phyloP scores from a whole-genome alignment of 1,139 yeast genomes.

The Magnusiomyces tetraspermus region DNA sequence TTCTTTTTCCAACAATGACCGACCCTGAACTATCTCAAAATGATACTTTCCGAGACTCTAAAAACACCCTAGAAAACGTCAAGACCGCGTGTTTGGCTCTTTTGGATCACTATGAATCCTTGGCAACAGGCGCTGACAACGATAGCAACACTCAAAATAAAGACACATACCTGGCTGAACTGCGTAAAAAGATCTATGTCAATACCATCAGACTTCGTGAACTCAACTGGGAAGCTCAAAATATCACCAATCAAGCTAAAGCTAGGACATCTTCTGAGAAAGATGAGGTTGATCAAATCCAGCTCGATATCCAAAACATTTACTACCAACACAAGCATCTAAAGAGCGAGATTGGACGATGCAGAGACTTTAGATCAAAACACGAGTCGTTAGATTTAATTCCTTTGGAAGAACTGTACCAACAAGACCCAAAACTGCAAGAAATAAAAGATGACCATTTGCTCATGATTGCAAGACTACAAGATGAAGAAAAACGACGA shows the following conservation, averaged over 20 bases:
- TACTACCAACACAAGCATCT: constrained; percentile 30
- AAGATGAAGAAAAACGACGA: constrained; percentile 28
- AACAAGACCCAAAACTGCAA: constrained; percentile 20
- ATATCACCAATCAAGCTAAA: constrained; percentile 18
- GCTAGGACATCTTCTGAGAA: constrained; percentile 21
- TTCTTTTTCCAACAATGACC: too few species aligned
- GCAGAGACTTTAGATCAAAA: constrained; percentile 24
- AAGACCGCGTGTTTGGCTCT: too few species aligned
- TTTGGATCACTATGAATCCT: too few species aligned
- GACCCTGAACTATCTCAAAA: too few species aligned
- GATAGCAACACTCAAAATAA: not conserved
- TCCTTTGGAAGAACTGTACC: constrained; percentile 25
- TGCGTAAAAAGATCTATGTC: constrained; percentile 20
- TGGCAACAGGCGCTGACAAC: too few species aligned
- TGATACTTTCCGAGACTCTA: too few species aligned
- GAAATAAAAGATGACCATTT: constrained; percentile 19
- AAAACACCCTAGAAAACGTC: too few species aligned
- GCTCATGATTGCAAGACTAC: constrained; percentile 27
- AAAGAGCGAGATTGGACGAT: constrained; percentile 25
- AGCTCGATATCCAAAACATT: constrained; percentile 29
- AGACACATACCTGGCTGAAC: too few species aligned
- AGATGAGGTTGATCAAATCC: constrained; percentile 24
- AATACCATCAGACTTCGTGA: constrained; percentile 22
- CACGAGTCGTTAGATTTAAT: constrained; percentile 28
- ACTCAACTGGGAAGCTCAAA: constrained; percentile 24